A percentile compares a stretch with the other conserved stretches of the same genome.
phyloP scores from a whole-genome alignment of 2,329 filamentous ascomycete genomes.

The Fusarium verrucosum region DNA sequence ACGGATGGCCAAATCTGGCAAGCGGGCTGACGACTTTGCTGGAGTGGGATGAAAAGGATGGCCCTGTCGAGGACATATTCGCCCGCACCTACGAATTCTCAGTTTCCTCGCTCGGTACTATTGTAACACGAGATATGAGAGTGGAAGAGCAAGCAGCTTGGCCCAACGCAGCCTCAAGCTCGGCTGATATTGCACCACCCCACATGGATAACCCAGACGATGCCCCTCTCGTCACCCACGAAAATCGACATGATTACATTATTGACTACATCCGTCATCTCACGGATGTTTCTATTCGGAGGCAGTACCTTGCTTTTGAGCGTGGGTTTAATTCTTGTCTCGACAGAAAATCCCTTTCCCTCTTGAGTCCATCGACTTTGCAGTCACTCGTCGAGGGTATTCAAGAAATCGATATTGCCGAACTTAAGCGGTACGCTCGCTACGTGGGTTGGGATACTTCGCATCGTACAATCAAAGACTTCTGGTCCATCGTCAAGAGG shows the following conservation, averaged over 20 bases:
- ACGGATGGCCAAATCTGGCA: slow-evolving; percentile 86
- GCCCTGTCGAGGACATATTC: slow-evolving; percentile 83
- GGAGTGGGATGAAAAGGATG: slow-evolving; percentile 78
- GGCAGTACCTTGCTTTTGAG: slow-evolving; percentile 83
- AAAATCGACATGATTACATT: slow-evolving; percentile 81
- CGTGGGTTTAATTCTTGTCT: slow-evolving; percentile 82
- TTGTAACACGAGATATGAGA: slow-evolving; percentile 67
- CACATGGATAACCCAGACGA: slow-evolving; percentile 56
- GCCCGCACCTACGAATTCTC: slow-evolving; percentile 89
- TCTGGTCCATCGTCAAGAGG: slow-evolving; percentile 81
- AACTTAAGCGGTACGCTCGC: slow-evolving; percentile 74
- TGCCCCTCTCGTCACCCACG: slow-evolving; percentile 79
- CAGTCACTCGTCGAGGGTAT: slow-evolving; percentile 85
- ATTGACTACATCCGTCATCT: slow-evolving; percentile 87
- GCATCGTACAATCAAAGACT: slow-evolving; percentile 76
- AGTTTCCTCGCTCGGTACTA: slow-evolving; percentile 64
- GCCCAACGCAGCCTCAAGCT: slow-evolving; percentile 60
- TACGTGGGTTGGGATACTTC: slow-evolving; percentile 83
- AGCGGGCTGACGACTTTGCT: slow-evolving; percentile 78
- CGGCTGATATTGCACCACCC: slow-evolving; percentile 36
- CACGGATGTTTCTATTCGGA: slow-evolving; percentile 77
- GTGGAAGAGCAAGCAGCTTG: slow-evolving; percentile 52
- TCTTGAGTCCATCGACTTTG: slow-evolving; percentile 76
- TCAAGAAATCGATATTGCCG: slow-evolving; percentile 79
- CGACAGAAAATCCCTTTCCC: slow-evolving; percentile 71